Evolutionary conservation across 2,329 filamentous ascomycete species (phyloP), one percentile per base, ranked within the genome.

Genomic region (Rasamsonia emersonii): DNA sequence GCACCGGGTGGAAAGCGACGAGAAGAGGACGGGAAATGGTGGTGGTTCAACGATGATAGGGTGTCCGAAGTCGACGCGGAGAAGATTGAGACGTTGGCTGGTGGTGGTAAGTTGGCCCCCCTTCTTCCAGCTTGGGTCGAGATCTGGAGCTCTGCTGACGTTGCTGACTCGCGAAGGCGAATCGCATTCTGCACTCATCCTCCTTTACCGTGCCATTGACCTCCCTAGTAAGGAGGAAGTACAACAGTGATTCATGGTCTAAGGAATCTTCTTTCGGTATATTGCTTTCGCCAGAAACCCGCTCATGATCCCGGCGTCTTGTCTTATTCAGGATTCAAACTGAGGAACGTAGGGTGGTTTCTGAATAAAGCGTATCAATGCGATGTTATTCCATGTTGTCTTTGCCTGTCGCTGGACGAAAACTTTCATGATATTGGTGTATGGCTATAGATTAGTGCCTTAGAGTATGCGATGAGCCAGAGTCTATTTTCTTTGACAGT

Each of bases 41-140:
- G 91, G 89, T 98, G 91, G 89, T 98, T 98, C 72, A 96, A 98
- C 59, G 91, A 98, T 51, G 89, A 98, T 55, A 93, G 86, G 66
- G 91, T 98, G 19, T 78, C 82, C 9, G 91, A 98, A 65, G 91
- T 98, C 17, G 77, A 85, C 10, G 69, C 76, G 16, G 89, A 96
- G 49, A 91, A 93, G 68, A 93, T 98, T 44, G 83, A 89, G 54
- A 82, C 79, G 3, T 71, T 98, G 31, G 75, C 86, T 30, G 93
- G 91, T 37, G 91, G 93, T 51, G 89, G 86, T 76, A 58, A 58
- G 70, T 53, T 3, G 11, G 27, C 36, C 42, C 50, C 17, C 29
- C 28, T 15, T 24, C 24, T 23, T 11, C 14, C 17, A 19, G 9
- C 18, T 18, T 37, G 23, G 19, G 26, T 23, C 13, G n/a, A n/a